phyloP scores from a whole-genome alignment of 2,329 filamentous ascomycete species.

The Mollisiaceae sp. region DNA sequence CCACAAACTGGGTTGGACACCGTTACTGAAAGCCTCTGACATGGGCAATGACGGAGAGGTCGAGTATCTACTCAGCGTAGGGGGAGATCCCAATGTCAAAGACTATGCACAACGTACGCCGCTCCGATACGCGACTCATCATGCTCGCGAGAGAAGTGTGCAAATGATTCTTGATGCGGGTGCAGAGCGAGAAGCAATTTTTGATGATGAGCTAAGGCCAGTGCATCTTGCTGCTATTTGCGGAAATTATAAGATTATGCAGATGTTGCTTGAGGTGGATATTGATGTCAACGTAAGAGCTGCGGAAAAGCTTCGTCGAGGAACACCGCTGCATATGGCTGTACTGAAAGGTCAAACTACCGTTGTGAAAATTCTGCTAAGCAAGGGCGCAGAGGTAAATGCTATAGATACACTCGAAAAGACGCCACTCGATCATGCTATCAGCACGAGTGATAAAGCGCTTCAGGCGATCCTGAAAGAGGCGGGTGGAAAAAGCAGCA shows the following conservation, averaged over 20 bases:
- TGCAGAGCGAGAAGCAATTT: constrained; percentile 1
- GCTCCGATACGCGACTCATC: not conserved
- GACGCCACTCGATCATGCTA: not conserved
- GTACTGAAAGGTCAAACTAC: constrained; percentile 4
- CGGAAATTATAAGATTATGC: not conserved
- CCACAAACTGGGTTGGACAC: not conserved
- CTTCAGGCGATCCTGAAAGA: not conserved
- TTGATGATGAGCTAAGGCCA: not conserved
- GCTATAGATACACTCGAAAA: not conserved
- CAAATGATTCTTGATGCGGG: not conserved
- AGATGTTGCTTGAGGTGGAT: not conserved
- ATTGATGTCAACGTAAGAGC: constrained; percentile 4
- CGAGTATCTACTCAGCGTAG: not conserved
- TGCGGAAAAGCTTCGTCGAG: constrained; percentile 6
- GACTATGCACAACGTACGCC: not conserved
- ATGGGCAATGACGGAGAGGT: constrained; percentile 5
- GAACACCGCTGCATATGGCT: not conserved
- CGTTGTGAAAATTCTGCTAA: not conserved
- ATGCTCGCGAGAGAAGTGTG: constrained; percentile 6
- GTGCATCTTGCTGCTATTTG: constrained; percentile 4
- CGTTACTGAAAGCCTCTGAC: not conserved
- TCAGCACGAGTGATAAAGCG: not conserved
- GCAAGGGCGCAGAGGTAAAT: not conserved
- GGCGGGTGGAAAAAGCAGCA: not conserved
- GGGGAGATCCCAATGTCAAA: not conserved